phyloP scores from a whole-genome alignment of 1,139 yeast genomes.

The Yamadazyma aaseri region DNA sequence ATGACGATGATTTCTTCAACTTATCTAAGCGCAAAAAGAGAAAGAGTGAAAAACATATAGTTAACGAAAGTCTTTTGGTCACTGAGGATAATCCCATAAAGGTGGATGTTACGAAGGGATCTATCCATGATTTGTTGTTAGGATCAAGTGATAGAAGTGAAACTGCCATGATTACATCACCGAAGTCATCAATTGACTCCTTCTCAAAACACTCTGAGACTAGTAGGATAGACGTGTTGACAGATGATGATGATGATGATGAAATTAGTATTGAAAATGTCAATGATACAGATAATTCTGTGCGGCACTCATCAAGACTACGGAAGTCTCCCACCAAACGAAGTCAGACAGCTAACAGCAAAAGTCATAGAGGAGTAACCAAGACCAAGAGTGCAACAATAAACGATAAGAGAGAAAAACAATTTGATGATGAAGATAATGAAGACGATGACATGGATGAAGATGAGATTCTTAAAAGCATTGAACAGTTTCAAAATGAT shows the following conservation, averaged over 20 bases:
- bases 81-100: neutral
- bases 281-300: no score
- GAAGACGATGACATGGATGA: neutral
- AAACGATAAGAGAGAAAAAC: neutral
- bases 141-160: conserved; percentile 2
- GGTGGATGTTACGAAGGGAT: neutral
- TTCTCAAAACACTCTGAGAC: no score
- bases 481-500: conserved; percentile 4
- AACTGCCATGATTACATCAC: no score
- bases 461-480: neutral
- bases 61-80: no score
- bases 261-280: no score
- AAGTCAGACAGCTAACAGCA: no score
- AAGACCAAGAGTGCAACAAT: conserved; percentile 1
- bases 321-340: no score
- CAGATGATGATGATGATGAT: no score
- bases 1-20: conserved; percentile 5
- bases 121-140: conserved; percentile 2
- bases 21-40: conserved; percentile 1
- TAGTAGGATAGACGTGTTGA: no score
- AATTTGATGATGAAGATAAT: neutral
- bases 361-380: no score
- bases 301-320: no score
- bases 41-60: neutral
- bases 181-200: no score